Percentiles rank a stretch among this genome's conserved stretches.
Evolutionary conservation across 495 filamentous ascomycete species (phyloP).

Genomic region (Penicillium mononematosum): DNA sequence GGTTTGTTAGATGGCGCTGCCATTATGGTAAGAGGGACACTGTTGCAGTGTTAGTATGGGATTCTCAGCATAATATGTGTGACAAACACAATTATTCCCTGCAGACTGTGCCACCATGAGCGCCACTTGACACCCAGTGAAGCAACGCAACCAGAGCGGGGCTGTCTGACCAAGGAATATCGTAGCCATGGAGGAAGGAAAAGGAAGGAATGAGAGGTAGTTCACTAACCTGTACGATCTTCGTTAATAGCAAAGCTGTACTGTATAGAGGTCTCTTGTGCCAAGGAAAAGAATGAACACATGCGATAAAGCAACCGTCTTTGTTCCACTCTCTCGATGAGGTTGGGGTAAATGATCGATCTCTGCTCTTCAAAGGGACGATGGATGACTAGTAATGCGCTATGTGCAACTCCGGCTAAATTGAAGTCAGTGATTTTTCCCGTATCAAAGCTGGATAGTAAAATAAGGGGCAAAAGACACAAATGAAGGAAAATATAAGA

Average conservation of each 20-base stretch:
- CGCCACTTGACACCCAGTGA: constrained; percentile 12
- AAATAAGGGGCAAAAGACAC: background rate
- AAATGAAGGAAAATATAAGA: constrained; percentile 7
- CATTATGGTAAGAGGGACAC: constrained; percentile 26
- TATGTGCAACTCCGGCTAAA: constrained; percentile 20
- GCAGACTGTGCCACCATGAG: constrained; percentile 7
- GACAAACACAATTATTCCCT: constrained; percentile 4
- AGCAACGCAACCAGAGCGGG: constrained; percentile 15
- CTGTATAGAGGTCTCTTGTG: constrained; percentile 6
- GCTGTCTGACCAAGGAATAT: background rate
- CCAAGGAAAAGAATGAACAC: constrained; percentile 1
- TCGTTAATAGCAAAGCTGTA: constrained; percentile 3
- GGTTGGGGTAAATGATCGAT: constrained; percentile 9
- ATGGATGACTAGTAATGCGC: constrained; percentile 18
- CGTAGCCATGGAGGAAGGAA: background rate
- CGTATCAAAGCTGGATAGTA: background rate
- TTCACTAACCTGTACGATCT: constrained; percentile 18
- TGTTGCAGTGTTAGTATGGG: background rate
- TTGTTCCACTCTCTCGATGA: constrained; percentile 18
- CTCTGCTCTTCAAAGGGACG: constrained; percentile 16
- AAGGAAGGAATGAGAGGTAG: background rate
- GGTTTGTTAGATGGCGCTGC: constrained; percentile 32
- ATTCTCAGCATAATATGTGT: background rate
- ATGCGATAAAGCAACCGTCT: constrained; percentile 27
- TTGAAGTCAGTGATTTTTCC: constrained; percentile 9